Base-by-base conservation (phyloP, 2,329 filamentous ascomycete species). In the Gliomastix tumulicola region DNA sequence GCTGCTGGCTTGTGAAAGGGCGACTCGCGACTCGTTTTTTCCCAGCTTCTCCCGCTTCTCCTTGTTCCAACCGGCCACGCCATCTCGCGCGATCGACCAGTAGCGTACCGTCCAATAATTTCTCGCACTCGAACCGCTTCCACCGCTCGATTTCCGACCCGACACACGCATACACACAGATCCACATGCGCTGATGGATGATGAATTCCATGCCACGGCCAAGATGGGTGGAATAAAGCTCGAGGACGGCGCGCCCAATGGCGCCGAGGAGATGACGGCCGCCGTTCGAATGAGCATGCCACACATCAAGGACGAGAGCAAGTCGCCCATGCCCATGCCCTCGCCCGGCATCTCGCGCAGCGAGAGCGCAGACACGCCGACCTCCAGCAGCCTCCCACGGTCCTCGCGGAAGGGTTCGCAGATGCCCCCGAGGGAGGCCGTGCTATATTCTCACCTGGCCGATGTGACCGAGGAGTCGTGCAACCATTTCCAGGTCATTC, bases 391-490 rank as follows among this genome's bases (percentile, higher is more conserved):
- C 51, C 73, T 77, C 28, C 76, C 82, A 32, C 92, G 86, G 60
- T 66, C 84, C 40, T 73, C 81, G 46, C 82, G 88, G 49, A 87
- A 84, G 53, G 66, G 77, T 25, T 83, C 84, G 16, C 79, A 85
- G 47, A 43, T 76, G 78, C 39, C 34, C 19, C 16, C 25, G 30
- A 21, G 38, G 13, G 71, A 80, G 39, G 71, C 80, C 36, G 69
- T 68, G 37, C 66, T 95, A 10, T 95, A 84, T 57, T 60, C 71
- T 50, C 72, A 94, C 58, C 66, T 90, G 21, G 82, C 85, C 27
- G 83, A 96, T 59, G 80, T 79, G 46, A 94, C 88, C 4, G 63
- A 69, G 23, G 85, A 92, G 49, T 85, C 92, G 5, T 81, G 76
- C 48, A 66, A 71, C 19, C 77, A 78, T 12, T 98, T 98, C 50